phyloP scores from a whole-genome alignment of 805 yeast genomes.

The fission yeast (Schizosaccharomyces pombe) region DNA sequence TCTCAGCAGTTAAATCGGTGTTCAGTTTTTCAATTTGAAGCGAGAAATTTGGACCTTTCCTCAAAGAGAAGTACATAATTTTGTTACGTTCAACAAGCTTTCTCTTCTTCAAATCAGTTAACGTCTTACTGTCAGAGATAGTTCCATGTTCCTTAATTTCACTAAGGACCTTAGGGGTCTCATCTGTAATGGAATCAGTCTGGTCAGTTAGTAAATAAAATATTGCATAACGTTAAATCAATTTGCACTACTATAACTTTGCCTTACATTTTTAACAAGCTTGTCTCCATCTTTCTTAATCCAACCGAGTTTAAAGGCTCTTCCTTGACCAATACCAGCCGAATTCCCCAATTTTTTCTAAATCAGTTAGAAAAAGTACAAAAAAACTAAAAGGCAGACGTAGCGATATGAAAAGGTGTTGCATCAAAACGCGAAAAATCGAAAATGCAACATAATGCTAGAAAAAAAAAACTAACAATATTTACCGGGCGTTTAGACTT shows the following conservation, averaged over 20 bases:
- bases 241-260: too few species aligned
- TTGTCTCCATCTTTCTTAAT: conserved; percentile 66
- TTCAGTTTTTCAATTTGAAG: conserved; percentile 57
- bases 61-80: conserved; percentile 47
- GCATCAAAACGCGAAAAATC: too few species aligned
- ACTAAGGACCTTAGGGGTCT: conserved; percentile 39
- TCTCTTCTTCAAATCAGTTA: conserved; percentile 79
- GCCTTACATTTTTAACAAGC: conserved; percentile 21
- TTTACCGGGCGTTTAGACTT: too few species aligned
- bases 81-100: conserved; percentile 45
- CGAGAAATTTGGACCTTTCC: conserved; percentile 68
- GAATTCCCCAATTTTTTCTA: neutral
- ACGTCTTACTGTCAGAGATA: conserved; percentile 36
- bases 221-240: neutral
- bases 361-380: neutral
- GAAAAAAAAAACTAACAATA: too few species aligned
- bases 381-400: too few species aligned
- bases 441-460: too few species aligned
- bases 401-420: too few species aligned
- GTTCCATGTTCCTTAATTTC: conserved; percentile 33
- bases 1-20: conserved; percentile 85
- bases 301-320: conserved; percentile 97
- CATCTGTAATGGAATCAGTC: conserved; percentile 32
- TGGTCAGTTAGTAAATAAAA: neutral
- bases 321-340: conserved; percentile 86